Evolutionary conservation across 139 green algal species (phyloP).

Genomic region (Tetradesmus obliquus): DNA sequence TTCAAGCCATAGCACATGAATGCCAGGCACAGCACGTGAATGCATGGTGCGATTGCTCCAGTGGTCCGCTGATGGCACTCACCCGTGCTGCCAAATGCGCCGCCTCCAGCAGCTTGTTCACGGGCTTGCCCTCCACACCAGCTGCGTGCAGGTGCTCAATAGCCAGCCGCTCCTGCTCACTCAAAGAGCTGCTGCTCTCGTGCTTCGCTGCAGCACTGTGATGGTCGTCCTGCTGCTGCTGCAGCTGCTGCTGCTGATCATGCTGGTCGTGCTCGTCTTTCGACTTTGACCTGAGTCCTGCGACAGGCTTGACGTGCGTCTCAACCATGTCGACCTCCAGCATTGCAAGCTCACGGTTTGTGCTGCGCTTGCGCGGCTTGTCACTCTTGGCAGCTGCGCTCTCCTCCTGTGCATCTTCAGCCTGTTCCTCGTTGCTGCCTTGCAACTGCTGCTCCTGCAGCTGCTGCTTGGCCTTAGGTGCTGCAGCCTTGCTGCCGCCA

Average conservation of each 20-base stretch:
- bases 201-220: neutral
- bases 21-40: neutral
- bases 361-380: slow-evolving; percentile 12
- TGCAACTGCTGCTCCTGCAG: slow-evolving; percentile 9
- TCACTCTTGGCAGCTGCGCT: neutral
- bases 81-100: slow-evolving; percentile 11
- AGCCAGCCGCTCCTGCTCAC: slow-evolving; percentile 33
- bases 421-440: neutral
- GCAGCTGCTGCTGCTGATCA: neutral
- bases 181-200: slow-evolving; percentile 21
- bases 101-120: slow-evolving; percentile 21
- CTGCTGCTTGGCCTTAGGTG: neutral
- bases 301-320: slow-evolving; percentile 4
- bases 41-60: neutral
- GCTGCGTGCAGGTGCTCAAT: slow-evolving; percentile 26
- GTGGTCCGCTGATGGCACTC: neutral
- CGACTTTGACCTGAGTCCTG: neutral
- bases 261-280: slow-evolving; percentile 39
- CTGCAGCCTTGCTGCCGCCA: neutral
- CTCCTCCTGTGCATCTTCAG: slow-evolving; percentile 1
- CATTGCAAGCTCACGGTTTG: slow-evolving; percentile 45
- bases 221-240: slow-evolving; percentile 16
- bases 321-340: slow-evolving; percentile 40
- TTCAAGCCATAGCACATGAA: neutral
- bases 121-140: slow-evolving; percentile 19